Conservation (phyloP, 139 green algal genomes). For the Medakamo hakoo region DNA sequence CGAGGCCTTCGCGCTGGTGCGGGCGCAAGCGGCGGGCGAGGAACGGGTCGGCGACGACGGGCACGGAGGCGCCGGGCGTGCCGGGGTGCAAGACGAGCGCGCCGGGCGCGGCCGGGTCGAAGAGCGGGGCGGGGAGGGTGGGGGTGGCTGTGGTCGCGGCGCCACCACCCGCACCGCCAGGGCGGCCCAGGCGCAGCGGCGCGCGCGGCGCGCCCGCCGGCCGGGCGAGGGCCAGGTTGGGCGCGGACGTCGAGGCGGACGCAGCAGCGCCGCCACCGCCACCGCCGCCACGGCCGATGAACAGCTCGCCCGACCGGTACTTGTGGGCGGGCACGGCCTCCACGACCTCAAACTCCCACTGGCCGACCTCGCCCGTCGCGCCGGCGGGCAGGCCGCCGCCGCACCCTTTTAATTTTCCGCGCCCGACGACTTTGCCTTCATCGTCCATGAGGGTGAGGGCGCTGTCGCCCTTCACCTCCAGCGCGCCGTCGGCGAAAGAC, state of each 20-base stretch:
- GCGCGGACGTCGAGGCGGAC: neutral
- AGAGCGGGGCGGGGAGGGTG: too few relatives aligned
- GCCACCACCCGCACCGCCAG: too few relatives aligned
- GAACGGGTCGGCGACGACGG: conserved; percentile 53
- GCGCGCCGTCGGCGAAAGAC: conserved; percentile 26
- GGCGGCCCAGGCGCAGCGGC: too few relatives aligned
- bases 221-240: too few relatives aligned
- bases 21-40: conserved; percentile 25
- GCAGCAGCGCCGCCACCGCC: neutral
- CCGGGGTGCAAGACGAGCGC: conserved; percentile 44
- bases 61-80: conserved; percentile 1
- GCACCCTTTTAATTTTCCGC: conserved; percentile 13
- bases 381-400: conserved; percentile 13
- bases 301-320: conserved; percentile 24
- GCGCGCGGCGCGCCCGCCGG: conserved; percentile 10
- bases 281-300: neutral
- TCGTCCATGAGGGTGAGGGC: conserved; percentile 12
- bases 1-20: conserved; percentile 40
- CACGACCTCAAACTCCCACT: conserved; percentile 42
- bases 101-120: conserved; percentile 28
- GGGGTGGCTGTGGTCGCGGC: too few relatives aligned
- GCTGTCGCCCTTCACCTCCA: conserved; percentile 18
- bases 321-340: conserved; percentile 12
- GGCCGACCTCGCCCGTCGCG: conserved; percentile 20
- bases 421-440: conserved; percentile 32